Percentiles rank a stretch among this genome's conserved stretches.
Conservation (phyloP, 78 protist species). For the Guillardia theta region DNA sequence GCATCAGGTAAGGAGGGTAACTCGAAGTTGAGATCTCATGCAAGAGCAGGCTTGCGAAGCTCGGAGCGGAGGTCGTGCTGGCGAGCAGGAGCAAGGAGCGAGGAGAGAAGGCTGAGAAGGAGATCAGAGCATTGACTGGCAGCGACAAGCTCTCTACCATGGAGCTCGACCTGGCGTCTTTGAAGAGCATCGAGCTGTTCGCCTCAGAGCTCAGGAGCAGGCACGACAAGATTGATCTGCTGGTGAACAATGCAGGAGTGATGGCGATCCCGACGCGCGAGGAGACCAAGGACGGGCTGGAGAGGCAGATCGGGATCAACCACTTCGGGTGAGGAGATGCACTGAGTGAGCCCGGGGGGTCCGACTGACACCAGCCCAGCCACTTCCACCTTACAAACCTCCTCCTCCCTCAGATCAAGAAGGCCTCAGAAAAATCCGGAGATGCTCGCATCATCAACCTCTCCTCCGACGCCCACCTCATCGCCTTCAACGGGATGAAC, state of each 20-base stretch:
- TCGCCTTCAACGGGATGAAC: background rate
- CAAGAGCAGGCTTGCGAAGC: background rate
- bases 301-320: slow-evolving; percentile 30
- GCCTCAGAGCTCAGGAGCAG: background rate
- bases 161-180: background rate
- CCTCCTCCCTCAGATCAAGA: background rate
- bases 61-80: background rate
- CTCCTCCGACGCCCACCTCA: background rate
- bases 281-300: background rate
- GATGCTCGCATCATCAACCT: slow-evolving; percentile 24
- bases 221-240: slow-evolving; percentile 11
- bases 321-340: no score
- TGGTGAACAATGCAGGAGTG: slow-evolving; percentile 52
- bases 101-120: background rate
- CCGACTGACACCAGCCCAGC: no score
- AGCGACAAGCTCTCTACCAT: background rate
- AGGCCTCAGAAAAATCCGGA: background rate
- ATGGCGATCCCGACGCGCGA: slow-evolving; percentile 25
- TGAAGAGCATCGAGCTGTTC: background rate
- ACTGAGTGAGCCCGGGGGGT: no score
- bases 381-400: slow-evolving; percentile 8
- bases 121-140: background rate
- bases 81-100: background rate
- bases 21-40: background rate
- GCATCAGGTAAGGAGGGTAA: background rate